Evolutionary conservation across 2,329 filamentous ascomycete genomes (phyloP).

Genomic region (Pseudogymnoascus sp.): DNA sequence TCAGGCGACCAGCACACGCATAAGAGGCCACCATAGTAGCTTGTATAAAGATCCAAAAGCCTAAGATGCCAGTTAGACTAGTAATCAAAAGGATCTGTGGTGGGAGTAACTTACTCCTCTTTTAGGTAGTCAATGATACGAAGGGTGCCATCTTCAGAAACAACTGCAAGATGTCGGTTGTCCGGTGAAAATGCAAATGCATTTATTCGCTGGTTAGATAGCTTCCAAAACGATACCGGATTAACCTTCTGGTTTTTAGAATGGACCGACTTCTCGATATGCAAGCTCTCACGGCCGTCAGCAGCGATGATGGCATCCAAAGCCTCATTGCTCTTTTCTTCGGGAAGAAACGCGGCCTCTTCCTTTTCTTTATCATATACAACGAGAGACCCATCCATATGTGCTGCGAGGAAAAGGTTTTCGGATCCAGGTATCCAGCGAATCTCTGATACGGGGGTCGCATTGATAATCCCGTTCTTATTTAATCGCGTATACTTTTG

Average conservation of each 20-base stretch:
- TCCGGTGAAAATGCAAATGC: constrained; percentile 90
- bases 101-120: constrained; percentile 57
- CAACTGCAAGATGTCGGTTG: constrained; percentile 74
- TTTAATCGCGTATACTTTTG: constrained; percentile 94
- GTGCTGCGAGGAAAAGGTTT: constrained; percentile 81
- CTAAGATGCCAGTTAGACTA: constrained; percentile 35
- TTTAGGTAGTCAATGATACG: constrained; percentile 85
- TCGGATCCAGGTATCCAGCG: constrained; percentile 92
- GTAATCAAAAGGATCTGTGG: not conserved
- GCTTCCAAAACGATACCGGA: constrained; percentile 83
- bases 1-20: constrained; percentile 98
- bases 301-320: constrained; percentile 9
- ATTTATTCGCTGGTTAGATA: constrained; percentile 85
- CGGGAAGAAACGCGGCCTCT: constrained; percentile 67
- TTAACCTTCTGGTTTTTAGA: constrained; percentile 91
- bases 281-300: constrained; percentile 42
- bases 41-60: constrained; percentile 76
- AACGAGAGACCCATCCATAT: constrained; percentile 82
- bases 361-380: constrained; percentile 98
- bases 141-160: constrained; percentile 83
- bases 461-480: constrained; percentile 90
- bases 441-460: constrained; percentile 76
- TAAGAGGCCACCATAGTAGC: constrained; percentile 87
- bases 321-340: constrained; percentile 35
- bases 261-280: constrained; percentile 82